Conservation (phyloP, 2,329 filamentous ascomycete species). For the Nectriaceae sp. region DNA sequence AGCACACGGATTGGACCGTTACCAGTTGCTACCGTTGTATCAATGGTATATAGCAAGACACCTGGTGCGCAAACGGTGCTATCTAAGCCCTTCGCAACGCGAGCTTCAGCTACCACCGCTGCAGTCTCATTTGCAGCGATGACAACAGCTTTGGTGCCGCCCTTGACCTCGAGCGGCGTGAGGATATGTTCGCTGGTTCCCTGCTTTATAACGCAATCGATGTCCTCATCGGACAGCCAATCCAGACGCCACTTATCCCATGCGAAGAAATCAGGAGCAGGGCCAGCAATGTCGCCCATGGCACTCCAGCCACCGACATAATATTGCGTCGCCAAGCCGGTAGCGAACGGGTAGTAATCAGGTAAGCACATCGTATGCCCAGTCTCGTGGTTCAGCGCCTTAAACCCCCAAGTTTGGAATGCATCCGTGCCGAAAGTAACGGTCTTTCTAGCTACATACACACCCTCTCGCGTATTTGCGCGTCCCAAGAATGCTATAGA, state of each 20-base stretch:
- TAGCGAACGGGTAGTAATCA: constrained; percentile 37
- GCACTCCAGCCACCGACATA: constrained; percentile 40
- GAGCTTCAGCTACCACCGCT: constrained; percentile 35
- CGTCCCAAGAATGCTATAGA: constrained; percentile 7
- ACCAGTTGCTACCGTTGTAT: constrained; percentile 30
- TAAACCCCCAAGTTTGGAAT: constrained; percentile 33
- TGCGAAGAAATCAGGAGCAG: constrained; percentile 38
- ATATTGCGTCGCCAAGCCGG: constrained; percentile 23
- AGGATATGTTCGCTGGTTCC: constrained; percentile 30
- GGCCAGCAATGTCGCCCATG: constrained; percentile 38
- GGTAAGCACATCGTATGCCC: constrained; percentile 41
- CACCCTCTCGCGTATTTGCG: constrained; percentile 22
- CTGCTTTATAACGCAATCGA: constrained; percentile 32
- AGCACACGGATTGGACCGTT: constrained; percentile 35
- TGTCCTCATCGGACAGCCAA: constrained; percentile 35
- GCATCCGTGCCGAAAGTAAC: constrained; percentile 36
- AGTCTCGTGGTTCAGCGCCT: constrained; percentile 40
- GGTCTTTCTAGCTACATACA: constrained; percentile 33
- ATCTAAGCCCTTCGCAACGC: constrained; percentile 28
- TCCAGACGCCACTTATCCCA: constrained; percentile 43
- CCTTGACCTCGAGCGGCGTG: constrained; percentile 9
- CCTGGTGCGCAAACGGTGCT: constrained; percentile 31
- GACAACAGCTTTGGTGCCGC: constrained; percentile 15
- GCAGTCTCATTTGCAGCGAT: constrained; percentile 12
- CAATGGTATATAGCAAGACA: constrained; percentile 38